A percentile compares a stretch with the other conserved stretches of the same genome.
Evolutionary conservation across 177 flowering plant species (phyloP).

Genomic region (Vitis hybrid): DNA sequence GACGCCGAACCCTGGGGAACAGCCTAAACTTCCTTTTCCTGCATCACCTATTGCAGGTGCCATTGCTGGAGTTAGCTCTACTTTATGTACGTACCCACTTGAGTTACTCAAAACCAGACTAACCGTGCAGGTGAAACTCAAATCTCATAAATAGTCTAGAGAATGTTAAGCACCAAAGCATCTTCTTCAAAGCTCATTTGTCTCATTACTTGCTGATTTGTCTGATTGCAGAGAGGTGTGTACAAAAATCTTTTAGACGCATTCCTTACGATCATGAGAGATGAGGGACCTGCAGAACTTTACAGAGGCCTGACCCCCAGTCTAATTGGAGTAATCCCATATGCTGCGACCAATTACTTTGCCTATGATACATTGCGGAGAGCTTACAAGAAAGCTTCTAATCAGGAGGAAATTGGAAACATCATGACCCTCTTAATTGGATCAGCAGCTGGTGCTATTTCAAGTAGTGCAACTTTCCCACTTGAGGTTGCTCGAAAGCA

Average conservation of each 20-base stretch:
- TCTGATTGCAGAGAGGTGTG: constrained; percentile 60
- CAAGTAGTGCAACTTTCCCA: constrained; percentile 89
- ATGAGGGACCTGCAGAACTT: constrained; percentile 83
- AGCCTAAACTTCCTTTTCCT: constrained; percentile 63
- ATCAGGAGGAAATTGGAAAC: constrained; percentile 76
- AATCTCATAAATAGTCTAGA: too few relatives aligned
- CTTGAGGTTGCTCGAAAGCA: constrained; percentile 96
- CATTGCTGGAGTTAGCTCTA: constrained; percentile 86
- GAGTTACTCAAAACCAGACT: constrained; percentile 90
- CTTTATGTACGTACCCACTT: constrained; percentile 82
- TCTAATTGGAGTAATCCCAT: constrained; percentile 89
- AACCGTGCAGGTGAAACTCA: constrained; percentile 70
- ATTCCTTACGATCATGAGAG: constrained; percentile 67
- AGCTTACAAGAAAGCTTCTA: constrained; percentile 55
- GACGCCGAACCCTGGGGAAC: constrained; percentile 67
- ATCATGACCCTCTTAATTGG: constrained; percentile 84
- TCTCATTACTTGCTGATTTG: too few relatives aligned
- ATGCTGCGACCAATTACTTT: constrained; percentile 91
- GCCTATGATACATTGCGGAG: constrained; percentile 84
- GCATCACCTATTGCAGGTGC: constrained; percentile 90
- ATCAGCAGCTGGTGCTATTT: constrained; percentile 92
- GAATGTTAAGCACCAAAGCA: too few relatives aligned
- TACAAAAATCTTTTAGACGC: constrained; percentile 75
- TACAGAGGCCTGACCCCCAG: constrained; percentile 93
- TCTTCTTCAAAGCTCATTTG: too few relatives aligned